A percentile compares a stretch with the other conserved stretches of the same genome.
Conservation (phyloP, 2,329 filamentous ascomycete species). For the Penicillium sp. region DNA sequence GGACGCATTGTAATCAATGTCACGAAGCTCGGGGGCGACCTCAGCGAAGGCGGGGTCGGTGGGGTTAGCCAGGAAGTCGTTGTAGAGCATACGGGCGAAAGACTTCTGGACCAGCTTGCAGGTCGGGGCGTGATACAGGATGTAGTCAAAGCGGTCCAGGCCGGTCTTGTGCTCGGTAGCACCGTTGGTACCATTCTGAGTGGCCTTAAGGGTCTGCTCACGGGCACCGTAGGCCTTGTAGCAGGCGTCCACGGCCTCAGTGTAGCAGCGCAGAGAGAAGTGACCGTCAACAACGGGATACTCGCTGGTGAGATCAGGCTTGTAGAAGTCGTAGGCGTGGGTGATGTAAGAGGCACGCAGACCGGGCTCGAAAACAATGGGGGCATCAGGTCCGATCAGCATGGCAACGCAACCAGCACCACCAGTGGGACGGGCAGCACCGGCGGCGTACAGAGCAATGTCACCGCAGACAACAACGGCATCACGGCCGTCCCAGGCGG, state of each 20-base stretch:
- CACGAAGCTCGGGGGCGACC: conserved; percentile 74
- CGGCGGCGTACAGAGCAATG: conserved; percentile 85
- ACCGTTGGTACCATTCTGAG: conserved; percentile 56
- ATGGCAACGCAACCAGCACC: conserved; percentile 79
- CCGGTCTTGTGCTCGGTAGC: conserved; percentile 59
- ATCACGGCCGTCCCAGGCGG: conserved; percentile 82
- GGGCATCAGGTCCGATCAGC: conserved; percentile 77
- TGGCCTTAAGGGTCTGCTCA: conserved; percentile 63
- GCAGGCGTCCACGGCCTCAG: conserved; percentile 75
- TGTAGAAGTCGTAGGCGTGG: conserved; percentile 89
- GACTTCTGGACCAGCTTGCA: conserved; percentile 89
- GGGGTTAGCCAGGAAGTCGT: conserved; percentile 77
- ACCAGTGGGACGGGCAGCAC: conserved; percentile 77
- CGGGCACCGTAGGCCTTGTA: conserved; percentile 81
- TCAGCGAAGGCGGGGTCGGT: conserved; percentile 71
- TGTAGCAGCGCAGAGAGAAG: conserved; percentile 82
- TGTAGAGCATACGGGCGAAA: conserved; percentile 81
- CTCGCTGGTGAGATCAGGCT: conserved; percentile 84
- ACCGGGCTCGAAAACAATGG: conserved; percentile 76
- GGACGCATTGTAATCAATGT: conserved; percentile 79
- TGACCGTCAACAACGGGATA: conserved; percentile 86
- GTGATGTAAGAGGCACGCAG: conserved; percentile 80
- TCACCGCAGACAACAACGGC: conserved; percentile 80
- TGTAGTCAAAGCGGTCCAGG: conserved; percentile 81
- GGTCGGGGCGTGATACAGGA: conserved; percentile 81